Evolutionary conservation across 2,329 filamentous ascomycete species (phyloP).

Genomic region (Aspergillus pseudonomiae): DNA sequence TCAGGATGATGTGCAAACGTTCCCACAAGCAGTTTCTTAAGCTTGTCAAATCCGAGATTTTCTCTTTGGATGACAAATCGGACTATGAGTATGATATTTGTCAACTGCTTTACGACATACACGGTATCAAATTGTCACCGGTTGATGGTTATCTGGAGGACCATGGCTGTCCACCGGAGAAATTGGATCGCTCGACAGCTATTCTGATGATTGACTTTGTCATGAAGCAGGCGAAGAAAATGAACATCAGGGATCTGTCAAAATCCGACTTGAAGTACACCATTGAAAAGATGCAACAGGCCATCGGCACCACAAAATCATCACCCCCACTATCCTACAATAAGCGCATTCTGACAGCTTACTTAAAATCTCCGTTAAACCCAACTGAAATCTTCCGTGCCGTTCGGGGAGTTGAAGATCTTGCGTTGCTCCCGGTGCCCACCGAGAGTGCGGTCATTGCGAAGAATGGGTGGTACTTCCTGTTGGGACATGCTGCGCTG

Average conservation of each 20-base stretch:
- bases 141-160: conserved; percentile 70
- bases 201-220: conserved; percentile 82
- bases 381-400: conserved; percentile 78
- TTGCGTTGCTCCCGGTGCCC: conserved; percentile 72
- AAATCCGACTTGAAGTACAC: conserved; percentile 89
- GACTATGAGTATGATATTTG: conserved; percentile 85
- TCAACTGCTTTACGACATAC: conserved; percentile 80
- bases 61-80: conserved; percentile 73
- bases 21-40: conserved; percentile 88
- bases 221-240: conserved; percentile 75
- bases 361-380: conserved; percentile 80
- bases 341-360: conserved; percentile 77
- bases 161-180: conserved; percentile 76
- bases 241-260: conserved; percentile 86
- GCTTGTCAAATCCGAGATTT: conserved; percentile 82
- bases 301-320: conserved; percentile 75
- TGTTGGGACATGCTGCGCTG: conserved; percentile 84
- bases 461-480: conserved; percentile 85
- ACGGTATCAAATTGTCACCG: conserved; percentile 76
- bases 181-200: conserved; percentile 78
- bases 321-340: conserved; percentile 85
- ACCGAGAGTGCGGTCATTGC: conserved; percentile 71
- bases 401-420: conserved; percentile 74
- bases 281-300: conserved; percentile 90
- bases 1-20: conserved; percentile 81